phyloP scores from a whole-genome alignment of 371 early-diverging fungal genomes.

The Zychaea mexicana region DNA sequence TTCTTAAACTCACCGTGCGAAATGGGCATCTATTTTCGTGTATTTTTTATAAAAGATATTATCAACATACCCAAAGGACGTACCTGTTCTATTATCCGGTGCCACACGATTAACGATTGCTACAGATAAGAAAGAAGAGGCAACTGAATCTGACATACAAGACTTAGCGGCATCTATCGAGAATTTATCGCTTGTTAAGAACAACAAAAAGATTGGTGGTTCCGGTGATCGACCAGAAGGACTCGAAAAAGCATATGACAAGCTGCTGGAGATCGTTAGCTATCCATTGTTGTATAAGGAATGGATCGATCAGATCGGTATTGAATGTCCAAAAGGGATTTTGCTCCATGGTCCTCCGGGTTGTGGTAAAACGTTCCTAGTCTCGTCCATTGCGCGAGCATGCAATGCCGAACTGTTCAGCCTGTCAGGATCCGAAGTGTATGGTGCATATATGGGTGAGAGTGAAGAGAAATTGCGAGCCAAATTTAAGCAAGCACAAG shows the following conservation, averaged over 20 bases:
- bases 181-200: neutral
- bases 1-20: neutral
- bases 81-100: constrained; percentile 20
- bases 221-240: constrained; percentile 11
- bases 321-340: constrained; percentile 89
- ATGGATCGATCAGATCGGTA: constrained; percentile 62
- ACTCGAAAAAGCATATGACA: constrained; percentile 55
- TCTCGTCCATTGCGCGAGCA: constrained; percentile 62
- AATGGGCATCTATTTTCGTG: neutral
- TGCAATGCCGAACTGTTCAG: constrained; percentile 67
- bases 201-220: neutral
- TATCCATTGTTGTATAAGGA: constrained; percentile 78
- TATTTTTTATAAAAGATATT: constrained; percentile 20
- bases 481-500: constrained; percentile 82
- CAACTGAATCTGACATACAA: neutral
- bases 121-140: neutral
- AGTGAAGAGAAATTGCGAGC: constrained; percentile 87
- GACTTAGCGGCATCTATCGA: constrained; percentile 9
- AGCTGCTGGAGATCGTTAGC: constrained; percentile 75
- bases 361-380: constrained; percentile 93
- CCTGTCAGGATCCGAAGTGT: constrained; percentile 89
- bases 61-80: constrained; percentile 28
- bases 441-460: constrained; percentile 92
- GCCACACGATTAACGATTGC: constrained; percentile 28
- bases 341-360: constrained; percentile 95